phyloP scores from a whole-genome alignment of 2,329 filamentous ascomycete genomes.

The Monosporascus sp. region DNA sequence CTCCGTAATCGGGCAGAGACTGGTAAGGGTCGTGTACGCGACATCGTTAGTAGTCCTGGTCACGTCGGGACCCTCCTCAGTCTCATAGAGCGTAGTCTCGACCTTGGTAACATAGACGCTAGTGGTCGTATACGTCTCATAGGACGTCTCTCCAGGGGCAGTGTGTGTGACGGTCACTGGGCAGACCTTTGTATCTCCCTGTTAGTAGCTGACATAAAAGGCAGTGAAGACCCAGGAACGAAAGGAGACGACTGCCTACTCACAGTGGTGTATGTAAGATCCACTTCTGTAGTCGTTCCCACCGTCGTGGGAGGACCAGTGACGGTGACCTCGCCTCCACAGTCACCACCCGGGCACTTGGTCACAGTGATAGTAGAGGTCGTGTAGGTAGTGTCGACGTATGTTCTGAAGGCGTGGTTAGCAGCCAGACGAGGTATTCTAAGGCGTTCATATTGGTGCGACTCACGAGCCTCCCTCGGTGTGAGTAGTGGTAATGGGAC shows the following conservation, averaged over 20 bases:
- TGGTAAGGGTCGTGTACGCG: slow-evolving; percentile 37
- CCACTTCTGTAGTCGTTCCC: slow-evolving; percentile 28
- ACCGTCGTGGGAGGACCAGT: slow-evolving; percentile 32
- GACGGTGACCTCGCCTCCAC: slow-evolving; percentile 25
- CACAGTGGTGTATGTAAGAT: slow-evolving; percentile 33
- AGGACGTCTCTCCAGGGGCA: slow-evolving; percentile 30
- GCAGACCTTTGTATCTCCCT: slow-evolving; percentile 22
- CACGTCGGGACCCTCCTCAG: slow-evolving; percentile 28
- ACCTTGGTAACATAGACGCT: slow-evolving; percentile 30
- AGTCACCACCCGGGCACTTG: slow-evolving; percentile 31
- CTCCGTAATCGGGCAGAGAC: slow-evolving; percentile 39
- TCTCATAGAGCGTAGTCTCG: slow-evolving; percentile 28
- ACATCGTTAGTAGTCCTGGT: slow-evolving; percentile 32
- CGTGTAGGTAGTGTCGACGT: slow-evolving; percentile 34
- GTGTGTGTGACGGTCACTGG: slow-evolving; percentile 31
- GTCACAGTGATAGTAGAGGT: slow-evolving; percentile 40
- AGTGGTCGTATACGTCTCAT: slow-evolving; percentile 38
- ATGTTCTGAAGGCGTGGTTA: slow-evolving; percentile 28
- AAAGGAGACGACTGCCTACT: not conserved
- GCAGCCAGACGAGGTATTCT: not conserved
- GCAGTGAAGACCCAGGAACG: slow-evolving; percentile 18
- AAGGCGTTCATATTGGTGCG: not conserved
- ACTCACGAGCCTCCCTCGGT: slow-evolving; percentile 36
- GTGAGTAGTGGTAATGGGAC: slow-evolving; percentile 39
- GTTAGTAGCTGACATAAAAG: slow-evolving; percentile 14